These are phyloP conservation scores for Capniomyces stellatus DNA, from an alignment of 371 early-diverging fungal species.

Conservation along the genomic window DNA sequence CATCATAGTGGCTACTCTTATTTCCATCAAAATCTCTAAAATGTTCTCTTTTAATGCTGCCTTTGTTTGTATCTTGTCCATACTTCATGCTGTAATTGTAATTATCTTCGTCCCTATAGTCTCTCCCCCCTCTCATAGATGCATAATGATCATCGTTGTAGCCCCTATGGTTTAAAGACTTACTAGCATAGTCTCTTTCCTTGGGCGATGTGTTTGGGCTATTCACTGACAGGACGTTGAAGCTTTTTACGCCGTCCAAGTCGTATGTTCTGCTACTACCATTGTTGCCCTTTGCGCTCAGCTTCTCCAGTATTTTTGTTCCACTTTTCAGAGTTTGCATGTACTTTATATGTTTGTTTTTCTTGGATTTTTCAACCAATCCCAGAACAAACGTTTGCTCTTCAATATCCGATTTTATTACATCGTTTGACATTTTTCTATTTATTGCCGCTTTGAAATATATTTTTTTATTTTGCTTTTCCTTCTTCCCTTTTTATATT, in stretches of 20 bases:
- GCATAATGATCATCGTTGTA: not conserved
- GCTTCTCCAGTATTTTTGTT: not conserved
- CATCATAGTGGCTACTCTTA: not conserved
- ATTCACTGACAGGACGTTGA: not conserved
- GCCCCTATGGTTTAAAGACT: not conserved
- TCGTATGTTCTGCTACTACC: not conserved
- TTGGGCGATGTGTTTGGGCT: not conserved
- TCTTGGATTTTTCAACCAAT: conserved; percentile 2
- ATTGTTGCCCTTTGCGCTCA: not conserved
- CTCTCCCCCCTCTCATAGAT: not conserved
- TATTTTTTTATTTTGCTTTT: too few species aligned
- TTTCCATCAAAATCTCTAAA: not conserved
- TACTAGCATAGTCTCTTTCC: not conserved
- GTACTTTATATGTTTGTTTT: not conserved
- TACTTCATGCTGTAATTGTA: not conserved
- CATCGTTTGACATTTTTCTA: too few species aligned
- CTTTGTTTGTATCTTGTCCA: not conserved
- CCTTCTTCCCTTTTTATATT: too few species aligned
- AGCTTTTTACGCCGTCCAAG: not conserved
- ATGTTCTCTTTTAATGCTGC: too few species aligned
- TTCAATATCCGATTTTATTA: not conserved
- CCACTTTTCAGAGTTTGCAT: conserved; percentile 1
- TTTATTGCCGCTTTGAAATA: too few species aligned
- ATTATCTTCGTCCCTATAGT: not conserved
- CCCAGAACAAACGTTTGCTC: not conserved